phyloP scores from a whole-genome alignment of 2,329 filamentous ascomycete species.

The Didymella pomorum region DNA sequence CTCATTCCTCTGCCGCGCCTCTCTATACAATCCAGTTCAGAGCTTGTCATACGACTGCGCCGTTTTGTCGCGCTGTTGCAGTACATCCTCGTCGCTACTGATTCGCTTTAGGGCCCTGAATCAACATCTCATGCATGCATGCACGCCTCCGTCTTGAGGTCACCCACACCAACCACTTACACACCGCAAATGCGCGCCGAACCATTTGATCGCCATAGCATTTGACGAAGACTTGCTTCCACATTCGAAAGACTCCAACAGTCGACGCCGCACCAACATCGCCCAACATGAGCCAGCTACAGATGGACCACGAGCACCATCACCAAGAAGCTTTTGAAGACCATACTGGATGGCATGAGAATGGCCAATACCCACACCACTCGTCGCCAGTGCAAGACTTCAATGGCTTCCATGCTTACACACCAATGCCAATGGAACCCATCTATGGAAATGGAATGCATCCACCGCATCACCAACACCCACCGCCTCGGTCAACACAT shows the following conservation, averaged over 20 bases:
- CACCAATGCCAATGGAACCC: conserved; percentile 52
- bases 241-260: conserved; percentile 33
- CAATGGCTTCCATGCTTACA: conserved; percentile 50
- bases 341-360: conserved; percentile 46
- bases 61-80: conserved; percentile 37
- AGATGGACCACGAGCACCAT: conserved; percentile 53
- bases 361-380: conserved; percentile 45
- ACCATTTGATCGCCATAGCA: conserved; percentile 34
- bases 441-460: conserved; percentile 50
- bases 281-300: conserved; percentile 51
- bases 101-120: conserved; percentile 48
- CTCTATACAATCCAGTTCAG: conserved; percentile 29
- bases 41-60: conserved; percentile 35
- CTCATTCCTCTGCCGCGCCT: conserved; percentile 34
- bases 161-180: conserved; percentile 43
- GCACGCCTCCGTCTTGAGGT: conserved; percentile 45
- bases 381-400: conserved; percentile 53
- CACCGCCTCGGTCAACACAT: conserved; percentile 46
- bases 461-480: conserved; percentile 44
- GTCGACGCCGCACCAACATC: conserved; percentile 27
- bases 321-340: conserved; percentile 49
- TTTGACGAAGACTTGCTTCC: conserved; percentile 40
- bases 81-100: conserved; percentile 36
- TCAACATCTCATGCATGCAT: conserved; percentile 51
- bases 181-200: conserved; percentile 45